A percentile compares a stretch with the other conserved stretches of the same genome.
These are phyloP conservation scores for Pythium vanterpoolii DNA, from an alignment of 352 stramenopile genomes.

Conservation along the genomic window DNA sequence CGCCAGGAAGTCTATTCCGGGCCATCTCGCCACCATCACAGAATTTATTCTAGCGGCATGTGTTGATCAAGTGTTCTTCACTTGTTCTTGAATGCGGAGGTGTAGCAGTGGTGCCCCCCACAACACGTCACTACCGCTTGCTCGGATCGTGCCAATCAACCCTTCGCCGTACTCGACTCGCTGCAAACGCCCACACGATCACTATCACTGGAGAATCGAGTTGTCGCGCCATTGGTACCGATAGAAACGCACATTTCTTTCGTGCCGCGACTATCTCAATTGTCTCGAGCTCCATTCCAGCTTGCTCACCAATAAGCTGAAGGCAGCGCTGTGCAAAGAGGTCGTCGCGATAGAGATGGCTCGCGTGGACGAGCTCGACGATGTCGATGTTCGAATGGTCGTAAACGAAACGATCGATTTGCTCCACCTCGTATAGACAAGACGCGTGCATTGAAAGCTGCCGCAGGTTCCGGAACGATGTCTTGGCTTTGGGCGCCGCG, in stretches of 20 bases:
- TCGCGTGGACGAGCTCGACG: not conserved
- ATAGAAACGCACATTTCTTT: not conserved
- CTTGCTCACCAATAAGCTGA: not conserved
- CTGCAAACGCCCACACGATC: not conserved
- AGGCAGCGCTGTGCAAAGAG: not conserved
- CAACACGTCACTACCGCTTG: too few species aligned
- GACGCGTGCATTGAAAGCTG: not conserved
- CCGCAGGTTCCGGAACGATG: not conserved
- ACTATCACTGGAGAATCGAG: not conserved
- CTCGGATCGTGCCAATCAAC: not conserved
- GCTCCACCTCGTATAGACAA: not conserved
- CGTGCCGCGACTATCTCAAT: not conserved
- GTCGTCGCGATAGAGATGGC: not conserved
- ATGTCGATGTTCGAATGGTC: not conserved
- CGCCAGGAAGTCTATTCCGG: not conserved
- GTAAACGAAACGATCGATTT: not conserved
- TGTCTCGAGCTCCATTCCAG: not conserved
- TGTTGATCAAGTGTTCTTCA: too few species aligned
- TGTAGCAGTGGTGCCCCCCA: too few species aligned
- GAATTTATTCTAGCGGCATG: not conserved
- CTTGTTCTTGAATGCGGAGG: too few species aligned
- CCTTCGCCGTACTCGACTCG: not conserved
- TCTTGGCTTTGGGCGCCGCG: too few species aligned
- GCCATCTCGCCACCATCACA: too few species aligned
- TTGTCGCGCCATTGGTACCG: not conserved